Base-by-base conservation (phyloP, 2,329 filamentous ascomycete genomes). In the Helminthosporium solani region DNA sequence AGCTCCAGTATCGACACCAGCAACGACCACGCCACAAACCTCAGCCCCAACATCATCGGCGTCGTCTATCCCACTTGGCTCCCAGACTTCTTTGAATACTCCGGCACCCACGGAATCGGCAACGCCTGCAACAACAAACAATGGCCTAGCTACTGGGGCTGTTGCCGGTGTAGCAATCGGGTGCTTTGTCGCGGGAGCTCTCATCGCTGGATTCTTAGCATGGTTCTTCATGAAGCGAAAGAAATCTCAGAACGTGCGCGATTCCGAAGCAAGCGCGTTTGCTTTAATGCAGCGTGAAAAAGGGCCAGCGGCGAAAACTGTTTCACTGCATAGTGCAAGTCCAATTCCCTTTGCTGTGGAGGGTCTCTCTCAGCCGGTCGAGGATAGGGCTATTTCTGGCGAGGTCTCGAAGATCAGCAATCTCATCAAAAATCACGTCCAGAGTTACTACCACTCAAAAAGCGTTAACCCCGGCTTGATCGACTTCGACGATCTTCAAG, bases 121-220 rank as follows among this genome's bases (percentile, higher is more conserved):
- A 33, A 18, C 14, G 8, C 11, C 27, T 8, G 7, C 30, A 11
- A 3, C 40, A 12, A 3, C 16, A n/a, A 36, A 25, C 12, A 41
- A 31, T 27, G 51, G 50, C 12, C 33, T 66, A 0, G 44, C 47
- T 0, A 33, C 14, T 7, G 67, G 64, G 6, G 58, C 59, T 0
- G 54, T 54, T 7, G 70, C 67, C 27, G 71, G 71, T 1, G 57
- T 72, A 16, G 70, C 57, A 3, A 60, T 73, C n/a, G 70, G 63
- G 1, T 66, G 63, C 44, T 52, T 68, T n/a, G 15, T 67, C 11
- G 57, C 56, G 2, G 70, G 69, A 0, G 63, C 60, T 0, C 20
- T 66, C 0, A 49, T 66, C 15, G 57, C 63, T 3, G 54, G 50
- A 1, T 7, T 61, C 0, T 12, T 66, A 0, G 36, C 57, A 0